Base-by-base conservation (phyloP, 169 alveolate species). In the Besnoitia besnoiti region DNA sequence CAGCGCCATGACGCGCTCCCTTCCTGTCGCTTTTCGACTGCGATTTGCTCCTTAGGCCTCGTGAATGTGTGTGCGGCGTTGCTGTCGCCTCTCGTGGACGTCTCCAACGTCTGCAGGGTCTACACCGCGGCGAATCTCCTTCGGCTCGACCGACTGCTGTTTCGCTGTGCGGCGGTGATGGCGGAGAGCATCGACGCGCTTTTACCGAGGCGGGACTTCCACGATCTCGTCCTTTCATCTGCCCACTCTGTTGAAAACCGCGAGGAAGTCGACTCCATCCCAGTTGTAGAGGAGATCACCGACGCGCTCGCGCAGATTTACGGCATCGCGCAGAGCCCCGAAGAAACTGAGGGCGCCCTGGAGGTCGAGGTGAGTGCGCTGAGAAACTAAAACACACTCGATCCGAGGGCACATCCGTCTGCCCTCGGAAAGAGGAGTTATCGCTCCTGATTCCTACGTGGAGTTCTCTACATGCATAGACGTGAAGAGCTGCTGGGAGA, bases 101-200 rank as follows among this genome's bases (percentile, higher is more conserved):
- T 27, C 40, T 61, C 77, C 40, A 61, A 61, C 77, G 77, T 61
- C 21, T 61, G 77, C 77, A 27, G 37, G 10, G 37, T 61, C 77
- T 61, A 61, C 77, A 61, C 35, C 14, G 77, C 33, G 30, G 77
- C 77, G 77, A 30, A 61, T 19, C 37, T 61, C 10, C 77, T 61
- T 19, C 77, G 77, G 77, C 77, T 61, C 40, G 77, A 61, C 77
- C 77, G 77, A 4, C 77, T 61, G 14, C 37, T 61, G 40, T 61
- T 61, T n/a, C 77, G 77, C 33, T 61, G 77, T n/a, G 77, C 77
- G 5, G 14, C 77, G 5, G 77, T 61, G 77, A 61, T 61, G 77
- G 77, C 77, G 37, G 77, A 61, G 77, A 61, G 21, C 8, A 19
- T 61, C 40, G 77, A 61, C 30, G 8, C 37, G 4, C 33, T 61